phyloP scores from a whole-genome alignment of 805 yeast genomes.

The Sugiyamaella americana region DNA sequence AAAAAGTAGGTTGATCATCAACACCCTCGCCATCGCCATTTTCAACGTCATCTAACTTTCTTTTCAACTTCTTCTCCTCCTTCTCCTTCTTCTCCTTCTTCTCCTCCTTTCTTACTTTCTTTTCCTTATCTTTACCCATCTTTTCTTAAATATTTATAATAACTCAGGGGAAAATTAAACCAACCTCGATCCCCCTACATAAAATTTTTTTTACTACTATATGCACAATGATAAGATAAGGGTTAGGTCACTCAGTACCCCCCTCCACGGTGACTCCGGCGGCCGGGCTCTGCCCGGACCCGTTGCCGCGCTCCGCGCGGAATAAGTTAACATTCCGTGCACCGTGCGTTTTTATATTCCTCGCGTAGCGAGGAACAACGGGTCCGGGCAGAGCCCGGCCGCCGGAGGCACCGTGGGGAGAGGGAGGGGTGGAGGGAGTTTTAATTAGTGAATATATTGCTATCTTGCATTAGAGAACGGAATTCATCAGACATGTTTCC shows the following conservation, averaged over 20 bases:
- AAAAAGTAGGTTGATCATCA: not conserved
- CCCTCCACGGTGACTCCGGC: too few species aligned
- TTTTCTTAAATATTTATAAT: not conserved
- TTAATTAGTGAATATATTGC: not conserved
- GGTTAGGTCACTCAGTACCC: not conserved
- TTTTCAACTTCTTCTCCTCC: not conserved
- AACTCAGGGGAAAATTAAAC: not conserved
- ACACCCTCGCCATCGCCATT: too few species aligned
- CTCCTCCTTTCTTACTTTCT: not conserved
- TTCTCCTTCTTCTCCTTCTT: not conserved
- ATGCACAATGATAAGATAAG: not conserved
- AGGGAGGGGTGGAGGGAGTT: too few species aligned
- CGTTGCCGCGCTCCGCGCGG: too few species aligned
- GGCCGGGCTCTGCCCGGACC: too few species aligned
- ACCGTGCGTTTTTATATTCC: too few species aligned
- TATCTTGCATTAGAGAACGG: conserved; percentile 8
- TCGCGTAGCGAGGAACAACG: too few species aligned
- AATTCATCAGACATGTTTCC: conserved; percentile 19
- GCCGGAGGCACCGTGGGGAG: too few species aligned
- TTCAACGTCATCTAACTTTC: not conserved
- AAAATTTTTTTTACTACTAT: not conserved
- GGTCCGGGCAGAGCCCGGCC: too few species aligned
- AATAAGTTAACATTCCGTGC: too few species aligned
- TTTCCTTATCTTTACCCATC: not conserved
- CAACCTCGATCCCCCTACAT: not conserved